Conservation (phyloP, 768 basidiomycete genomes). For the Pholiota conissans region DNA sequence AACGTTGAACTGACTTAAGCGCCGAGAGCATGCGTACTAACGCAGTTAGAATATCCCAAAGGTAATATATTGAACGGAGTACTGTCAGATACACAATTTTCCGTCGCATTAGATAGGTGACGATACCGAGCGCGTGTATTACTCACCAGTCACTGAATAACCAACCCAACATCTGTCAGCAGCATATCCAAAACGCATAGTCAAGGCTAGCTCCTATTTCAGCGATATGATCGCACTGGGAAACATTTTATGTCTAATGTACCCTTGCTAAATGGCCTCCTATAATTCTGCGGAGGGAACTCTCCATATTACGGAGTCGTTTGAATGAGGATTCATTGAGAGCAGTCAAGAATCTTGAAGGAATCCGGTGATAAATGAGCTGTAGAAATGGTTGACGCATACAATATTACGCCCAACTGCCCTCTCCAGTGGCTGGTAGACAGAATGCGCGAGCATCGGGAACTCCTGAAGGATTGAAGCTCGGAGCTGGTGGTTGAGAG, state of each 20-base stretch:
- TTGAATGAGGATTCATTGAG: too few species aligned
- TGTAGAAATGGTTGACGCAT: not conserved
- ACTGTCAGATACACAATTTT: too few species aligned
- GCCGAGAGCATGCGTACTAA: too few species aligned
- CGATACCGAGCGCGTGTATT: not conserved
- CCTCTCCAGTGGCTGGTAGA: not conserved
- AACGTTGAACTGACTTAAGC: too few species aligned
- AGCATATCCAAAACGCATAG: too few species aligned
- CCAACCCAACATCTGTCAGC: too few species aligned
- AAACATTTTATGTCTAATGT: not conserved
- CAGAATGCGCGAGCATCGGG: not conserved
- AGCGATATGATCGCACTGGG: not conserved
- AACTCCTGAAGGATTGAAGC: not conserved
- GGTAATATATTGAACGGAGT: too few species aligned
- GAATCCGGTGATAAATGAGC: too few species aligned
- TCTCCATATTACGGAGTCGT: too few species aligned
- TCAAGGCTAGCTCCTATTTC: not conserved
- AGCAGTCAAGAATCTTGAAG: not conserved
- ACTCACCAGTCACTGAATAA: not conserved
- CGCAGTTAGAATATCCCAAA: too few species aligned
- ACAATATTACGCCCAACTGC: not conserved
- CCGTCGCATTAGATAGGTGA: not conserved
- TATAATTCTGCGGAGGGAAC: too few species aligned
- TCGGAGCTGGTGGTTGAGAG: too few species aligned
- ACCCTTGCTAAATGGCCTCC: not conserved